Evolutionary conservation across 2,329 filamentous ascomycete genomes (phyloP), one percentile per base, ranked within the genome.

Genomic region (Cladosporium sp.): DNA sequence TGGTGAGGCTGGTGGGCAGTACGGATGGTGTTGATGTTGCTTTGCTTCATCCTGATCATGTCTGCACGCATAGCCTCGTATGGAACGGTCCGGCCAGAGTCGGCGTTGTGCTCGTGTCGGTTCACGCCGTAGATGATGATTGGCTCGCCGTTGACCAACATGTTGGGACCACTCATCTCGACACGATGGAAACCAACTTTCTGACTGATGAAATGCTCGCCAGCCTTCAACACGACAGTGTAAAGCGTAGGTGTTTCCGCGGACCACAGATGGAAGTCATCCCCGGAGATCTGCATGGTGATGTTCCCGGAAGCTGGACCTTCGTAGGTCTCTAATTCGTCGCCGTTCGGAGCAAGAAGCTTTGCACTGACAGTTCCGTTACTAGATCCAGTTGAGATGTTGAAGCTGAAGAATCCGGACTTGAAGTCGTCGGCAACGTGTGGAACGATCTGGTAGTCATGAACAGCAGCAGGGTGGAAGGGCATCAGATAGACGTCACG

Each of bases 1-100:
- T 89, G 82, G 10, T 85, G 86, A 0, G 88, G 86, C 65, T 91
- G 88, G 70, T 91, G 89, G 1, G 85, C 88, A 64, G 85, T 88
- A 0, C 89, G 86, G 4, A 91, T 80, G 0, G 89, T 86, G 67
- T 91, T 91, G 78, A 91, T 83, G 69, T 91, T 91, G 78, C 89
- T 84, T 8, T 77, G 79, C 75, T 91, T 91, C 88, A 91, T 91
- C 6, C 86, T 77, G 3, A 88, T 72, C 1, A 91, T 79, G 66
- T 91, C 89, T 18, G 79, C 75, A 66, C 83, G 82, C 70, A 89
- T 84, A 16, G 84, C 88, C 1, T 87, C 84, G 3, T 85, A 73
- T 0, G 87, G 86, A 0, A 90, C 86, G 0, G 87, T 83, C 0
- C 88, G 85, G 4, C 88, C 88, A 28, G 83, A 82, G 23, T 78